Conservation (phyloP, 2,329 filamentous ascomycete species). For the Phialophora verrucosa region DNA sequence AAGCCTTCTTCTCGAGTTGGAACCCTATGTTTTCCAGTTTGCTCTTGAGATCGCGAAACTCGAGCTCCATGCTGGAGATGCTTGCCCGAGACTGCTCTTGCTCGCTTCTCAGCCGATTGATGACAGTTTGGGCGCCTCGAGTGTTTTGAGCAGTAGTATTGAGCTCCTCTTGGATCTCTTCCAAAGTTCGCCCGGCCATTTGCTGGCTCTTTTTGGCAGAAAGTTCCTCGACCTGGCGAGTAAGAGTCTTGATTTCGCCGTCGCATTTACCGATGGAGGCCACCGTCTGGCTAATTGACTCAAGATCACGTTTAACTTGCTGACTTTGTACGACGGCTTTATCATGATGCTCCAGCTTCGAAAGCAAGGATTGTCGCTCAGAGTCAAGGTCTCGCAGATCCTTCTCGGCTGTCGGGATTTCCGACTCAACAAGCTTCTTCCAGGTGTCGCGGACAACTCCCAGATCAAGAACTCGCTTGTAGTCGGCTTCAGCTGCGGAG, state of each 20-base stretch:
- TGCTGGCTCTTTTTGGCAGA: constrained; percentile 74
- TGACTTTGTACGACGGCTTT: constrained; percentile 65
- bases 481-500: constrained; percentile 64
- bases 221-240: constrained; percentile 75
- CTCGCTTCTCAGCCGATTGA: constrained; percentile 70
- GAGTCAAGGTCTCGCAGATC: constrained; percentile 67
- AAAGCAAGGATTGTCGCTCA: constrained; percentile 66
- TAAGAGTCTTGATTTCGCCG: constrained; percentile 72
- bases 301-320: constrained; percentile 73
- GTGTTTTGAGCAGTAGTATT: constrained; percentile 70
- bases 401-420: constrained; percentile 71
- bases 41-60: constrained; percentile 74
- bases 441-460: constrained; percentile 76
- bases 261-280: constrained; percentile 74
- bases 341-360: constrained; percentile 71
- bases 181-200: constrained; percentile 70
- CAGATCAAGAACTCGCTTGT: constrained; percentile 67
- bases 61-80: constrained; percentile 74
- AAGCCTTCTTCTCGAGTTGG: constrained; percentile 80
- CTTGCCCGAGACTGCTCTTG: constrained; percentile 72
- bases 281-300: constrained; percentile 77
- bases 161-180: constrained; percentile 82
- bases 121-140: constrained; percentile 65
- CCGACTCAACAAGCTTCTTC: constrained; percentile 67
- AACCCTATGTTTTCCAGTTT: constrained; percentile 73